phyloP scores from a whole-genome alignment of 495 filamentous ascomycete genomes.

The Penicillium atrosanguineum region DNA sequence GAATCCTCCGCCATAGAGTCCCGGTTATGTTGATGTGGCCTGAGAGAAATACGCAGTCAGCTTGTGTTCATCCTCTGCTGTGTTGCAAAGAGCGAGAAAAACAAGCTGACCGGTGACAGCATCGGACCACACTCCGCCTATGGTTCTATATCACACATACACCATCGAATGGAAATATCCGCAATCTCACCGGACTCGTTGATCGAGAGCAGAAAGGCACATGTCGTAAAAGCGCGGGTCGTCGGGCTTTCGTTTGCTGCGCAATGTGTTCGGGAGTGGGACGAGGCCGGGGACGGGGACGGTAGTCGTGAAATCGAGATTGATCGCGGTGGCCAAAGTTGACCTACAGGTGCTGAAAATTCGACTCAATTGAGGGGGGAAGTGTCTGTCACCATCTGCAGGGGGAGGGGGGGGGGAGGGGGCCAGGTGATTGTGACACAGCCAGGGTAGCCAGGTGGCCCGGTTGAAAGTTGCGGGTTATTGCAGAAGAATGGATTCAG shows the following conservation, averaged over 20 bases:
- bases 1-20: constrained; percentile 2
- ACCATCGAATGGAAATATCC: background rate
- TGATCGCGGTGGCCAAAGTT: constrained; percentile 3
- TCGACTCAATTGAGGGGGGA: constrained; percentile 5
- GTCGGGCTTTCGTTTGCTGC: constrained; percentile 1
- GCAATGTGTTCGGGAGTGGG: constrained; percentile 6
- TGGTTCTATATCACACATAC: background rate
- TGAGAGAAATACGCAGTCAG: background rate
- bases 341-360: constrained; percentile 15
- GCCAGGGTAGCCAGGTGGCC: constrained; percentile 20
- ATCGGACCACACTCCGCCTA: background rate
- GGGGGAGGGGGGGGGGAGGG: constrained; percentile 1
- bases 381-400: constrained; percentile 15
- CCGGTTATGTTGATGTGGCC: background rate
- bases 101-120: background rate
- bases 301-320: constrained; percentile 3
- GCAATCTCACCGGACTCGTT: background rate
- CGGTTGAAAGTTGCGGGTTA: constrained; percentile 13
- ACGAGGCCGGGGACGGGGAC: background rate
- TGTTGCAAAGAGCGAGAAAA: background rate
- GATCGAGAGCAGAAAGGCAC: background rate
- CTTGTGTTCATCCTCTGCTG: background rate
- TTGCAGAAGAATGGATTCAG: constrained; percentile 3
- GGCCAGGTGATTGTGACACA: constrained; percentile 20
- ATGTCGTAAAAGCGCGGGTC: background rate